Conservation (phyloP, 441 rosid species). For the Omphalea diandra region DNA sequence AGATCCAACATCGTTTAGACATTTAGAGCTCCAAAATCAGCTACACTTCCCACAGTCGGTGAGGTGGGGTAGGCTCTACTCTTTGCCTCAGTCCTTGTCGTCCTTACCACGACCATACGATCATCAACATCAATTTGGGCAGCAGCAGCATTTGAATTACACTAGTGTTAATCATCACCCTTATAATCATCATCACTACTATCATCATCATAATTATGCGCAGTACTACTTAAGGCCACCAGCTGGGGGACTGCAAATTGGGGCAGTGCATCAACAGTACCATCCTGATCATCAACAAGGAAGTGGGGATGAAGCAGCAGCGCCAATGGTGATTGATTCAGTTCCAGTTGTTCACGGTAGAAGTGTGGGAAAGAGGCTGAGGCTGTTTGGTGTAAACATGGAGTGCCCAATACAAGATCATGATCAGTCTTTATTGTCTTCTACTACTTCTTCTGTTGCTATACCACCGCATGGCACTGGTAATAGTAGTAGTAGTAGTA, state of each 20-base stretch:
- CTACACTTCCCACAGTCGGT: constrained; percentile 43
- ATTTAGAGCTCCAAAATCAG: constrained; percentile 47
- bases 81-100: constrained; percentile 39
- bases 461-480: too few relatives aligned
- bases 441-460: constrained; percentile 26
- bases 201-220: constrained; percentile 23
- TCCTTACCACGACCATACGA: constrained; percentile 29
- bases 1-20: constrained; percentile 41
- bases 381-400: constrained; percentile 77
- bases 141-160: constrained; percentile 38
- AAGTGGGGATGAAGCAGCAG: constrained; percentile 26
- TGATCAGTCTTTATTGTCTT: constrained; percentile 22
- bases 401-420: constrained; percentile 51
- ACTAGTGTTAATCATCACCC: constrained; percentile 31
- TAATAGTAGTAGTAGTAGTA: constrained; percentile 22
- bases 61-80: constrained; percentile 52
- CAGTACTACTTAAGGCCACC: constrained; percentile 50
- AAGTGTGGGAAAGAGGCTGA: constrained; percentile 50
- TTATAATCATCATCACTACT: constrained; percentile 28
- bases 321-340: constrained; percentile 52
- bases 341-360: constrained; percentile 60
- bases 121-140: constrained; percentile 24
- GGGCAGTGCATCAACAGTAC: constrained; percentile 22
- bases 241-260: constrained; percentile 32
- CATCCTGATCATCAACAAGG: constrained; percentile 17